Evolutionary conservation across 1,284 basidiomycete genomes (phyloP), one percentile per base, ranked within the genome.

Genomic region (Thelephora terrestris): DNA sequence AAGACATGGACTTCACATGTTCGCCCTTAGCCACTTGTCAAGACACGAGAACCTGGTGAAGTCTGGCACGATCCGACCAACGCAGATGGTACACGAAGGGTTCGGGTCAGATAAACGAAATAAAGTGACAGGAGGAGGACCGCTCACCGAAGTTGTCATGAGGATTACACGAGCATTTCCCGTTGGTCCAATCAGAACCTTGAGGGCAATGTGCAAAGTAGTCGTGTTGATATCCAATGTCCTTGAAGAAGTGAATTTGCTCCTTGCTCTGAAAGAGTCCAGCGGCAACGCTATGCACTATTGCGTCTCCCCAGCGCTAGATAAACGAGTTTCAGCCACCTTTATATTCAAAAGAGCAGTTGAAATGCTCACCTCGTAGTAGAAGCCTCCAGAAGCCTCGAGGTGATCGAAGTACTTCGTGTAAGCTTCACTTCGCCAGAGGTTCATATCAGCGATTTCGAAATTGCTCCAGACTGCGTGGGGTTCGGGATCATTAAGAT

Each of bases 221-320:
- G 53, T 85, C 81, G 50, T 88, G 85, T 39, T 78, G 73, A 60
- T 86, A 87, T 14, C 79, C 74, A 39, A 70, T 73, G 50, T 75
- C 73, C 50, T 62, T 72, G 68, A 91, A 91, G 67, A 88, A 90
- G 62, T 91, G 82, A 47, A 93, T 78, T 62, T 92, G 83, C 7
- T 88, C 82, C 58, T 85, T 89, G 50, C 70, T 74, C 1, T 84
- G 84, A 58, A 93, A 87, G 24, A 93, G 70, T 1, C 87, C 82
- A 0, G 86, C 91, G 29, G 83, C 91, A 55, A 94, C 89, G 48
- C 83, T 87, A 61, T 92, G 90, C 2, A 92, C 85, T 2, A 89
- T 91, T 5, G 92, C 92, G 67, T 96, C 92, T 37, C 91, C 92
- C 90, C 89, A 91, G 34, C 88, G 77, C 75, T 81, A 52, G 16